A percentile compares a stretch with the other conserved stretches of the same genome.
These are phyloP conservation scores for Lachancea sp. DNA, from an alignment of 805 yeast species.

Conservation along the genomic window DNA sequence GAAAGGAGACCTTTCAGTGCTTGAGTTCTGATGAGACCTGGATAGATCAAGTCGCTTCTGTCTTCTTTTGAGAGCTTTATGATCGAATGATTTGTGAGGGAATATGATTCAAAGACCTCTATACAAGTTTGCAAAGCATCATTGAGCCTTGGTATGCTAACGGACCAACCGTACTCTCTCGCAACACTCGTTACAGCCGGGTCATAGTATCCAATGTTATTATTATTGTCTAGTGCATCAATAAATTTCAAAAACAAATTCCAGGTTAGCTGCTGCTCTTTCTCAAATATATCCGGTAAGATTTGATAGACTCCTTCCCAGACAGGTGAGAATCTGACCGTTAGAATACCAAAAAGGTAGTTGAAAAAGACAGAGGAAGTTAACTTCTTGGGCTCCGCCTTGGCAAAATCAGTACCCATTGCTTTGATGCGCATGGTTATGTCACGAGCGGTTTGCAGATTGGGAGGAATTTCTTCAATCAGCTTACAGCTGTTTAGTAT, in stretches of 20 bases:
- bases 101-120: conserved; percentile 31
- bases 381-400: conserved; percentile 23
- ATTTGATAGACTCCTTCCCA: conserved; percentile 73
- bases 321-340: conserved; percentile 73
- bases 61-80: conserved; percentile 32
- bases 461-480: conserved; percentile 68
- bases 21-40: conserved; percentile 47
- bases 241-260: conserved; percentile 37
- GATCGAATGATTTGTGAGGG: conserved; percentile 33
- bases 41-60: conserved; percentile 36
- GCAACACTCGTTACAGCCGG: conserved; percentile 10
- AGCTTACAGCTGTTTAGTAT: conserved; percentile 45
- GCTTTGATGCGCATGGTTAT: conserved; percentile 61
- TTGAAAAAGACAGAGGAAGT: conserved; percentile 35
- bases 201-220: conserved; percentile 18
- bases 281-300: conserved; percentile 41
- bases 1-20: conserved; percentile 49
- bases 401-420: conserved; percentile 41
- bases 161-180: conserved; percentile 34
- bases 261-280: conserved; percentile 50
- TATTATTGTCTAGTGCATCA: conserved; percentile 18
- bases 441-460: conserved; percentile 67
- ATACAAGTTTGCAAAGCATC: conserved; percentile 35
- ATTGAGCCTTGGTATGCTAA: conserved; percentile 41
- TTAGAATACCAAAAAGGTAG: conserved; percentile 61